Evolutionary conservation across 2,329 filamentous ascomycete genomes (phyloP).

Genomic region (Fusarium tjaetaba): DNA sequence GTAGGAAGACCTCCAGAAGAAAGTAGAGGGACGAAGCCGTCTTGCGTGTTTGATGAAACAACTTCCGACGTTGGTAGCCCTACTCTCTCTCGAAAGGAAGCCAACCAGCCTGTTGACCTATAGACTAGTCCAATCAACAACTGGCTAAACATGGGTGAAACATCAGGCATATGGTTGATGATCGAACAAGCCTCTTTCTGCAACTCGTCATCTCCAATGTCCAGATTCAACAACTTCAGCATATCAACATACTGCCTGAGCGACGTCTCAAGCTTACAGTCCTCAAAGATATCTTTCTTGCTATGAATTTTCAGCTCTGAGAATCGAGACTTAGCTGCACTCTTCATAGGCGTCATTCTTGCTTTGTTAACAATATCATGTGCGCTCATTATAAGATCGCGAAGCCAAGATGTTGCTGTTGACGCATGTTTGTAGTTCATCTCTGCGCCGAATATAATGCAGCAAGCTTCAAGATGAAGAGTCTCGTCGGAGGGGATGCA

Average conservation of each 20-base stretch:
- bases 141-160: constrained; percentile 21
- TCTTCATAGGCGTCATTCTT: constrained; percentile 38
- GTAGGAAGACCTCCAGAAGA: fast-evolving
- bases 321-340: constrained; percentile 31
- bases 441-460: constrained; percentile 44
- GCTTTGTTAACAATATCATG: constrained; percentile 25
- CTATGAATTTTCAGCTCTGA: constrained; percentile 41
- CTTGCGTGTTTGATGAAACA: background rate
- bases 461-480: constrained; percentile 42
- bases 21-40: background rate
- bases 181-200: constrained; percentile 29
- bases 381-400: constrained; percentile 38
- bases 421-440: background rate
- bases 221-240: background rate
- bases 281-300: constrained; percentile 42
- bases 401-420: constrained; percentile 38
- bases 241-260: constrained; percentile 22
- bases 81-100: background rate
- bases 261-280: constrained; percentile 41
- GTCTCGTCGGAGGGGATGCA: constrained; percentile 29
- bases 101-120: constrained; percentile 19
- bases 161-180: constrained; percentile 12
- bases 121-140: constrained; percentile 11
- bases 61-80: background rate
- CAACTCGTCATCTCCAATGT: constrained; percentile 21